Conservation (phyloP, 1,284 basidiomycete species). For the Austroboletus olivaceoglutinosus region DNA sequence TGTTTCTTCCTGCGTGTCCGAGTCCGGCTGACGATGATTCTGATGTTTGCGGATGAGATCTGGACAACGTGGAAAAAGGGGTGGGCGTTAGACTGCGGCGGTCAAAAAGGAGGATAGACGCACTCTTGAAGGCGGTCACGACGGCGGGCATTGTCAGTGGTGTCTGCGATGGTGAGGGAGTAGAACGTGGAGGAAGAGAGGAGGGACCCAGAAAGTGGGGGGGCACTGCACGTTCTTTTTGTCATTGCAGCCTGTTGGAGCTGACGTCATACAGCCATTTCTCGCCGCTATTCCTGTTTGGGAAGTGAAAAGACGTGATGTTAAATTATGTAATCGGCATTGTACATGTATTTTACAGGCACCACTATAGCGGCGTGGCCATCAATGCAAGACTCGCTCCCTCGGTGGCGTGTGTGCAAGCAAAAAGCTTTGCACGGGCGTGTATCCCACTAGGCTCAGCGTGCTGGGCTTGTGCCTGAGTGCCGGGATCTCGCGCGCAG, state of each 20-base stretch:
- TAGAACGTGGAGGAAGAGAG: neutral
- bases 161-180: constrained; percentile 9
- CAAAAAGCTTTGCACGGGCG: constrained; percentile 68
- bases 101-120: constrained; percentile 13
- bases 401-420: constrained; percentile 63
- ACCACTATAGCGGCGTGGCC: too few relatives aligned
- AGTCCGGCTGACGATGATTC: constrained; percentile 41
- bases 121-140: constrained; percentile 75
- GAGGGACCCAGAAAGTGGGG: constrained; percentile 9
- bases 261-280: constrained; percentile 32
- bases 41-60: constrained; percentile 86
- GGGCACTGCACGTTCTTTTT: constrained; percentile 31
- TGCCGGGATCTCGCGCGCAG: constrained; percentile 42
- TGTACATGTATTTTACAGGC: neutral
- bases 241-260: constrained; percentile 30
- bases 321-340: neutral
- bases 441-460: constrained; percentile 63
- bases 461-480: constrained; percentile 53
- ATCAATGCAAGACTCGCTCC: constrained; percentile 34
- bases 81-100: constrained; percentile 19
- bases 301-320: constrained; percentile 2
- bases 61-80: constrained; percentile 32
- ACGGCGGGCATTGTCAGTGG: constrained; percentile 39
- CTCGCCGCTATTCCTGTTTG: constrained; percentile 7
- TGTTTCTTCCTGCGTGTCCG: constrained; percentile 28